Conservation (phyloP, 2,329 filamentous ascomycete species). For the Berkeleyomyces basicola region DNA sequence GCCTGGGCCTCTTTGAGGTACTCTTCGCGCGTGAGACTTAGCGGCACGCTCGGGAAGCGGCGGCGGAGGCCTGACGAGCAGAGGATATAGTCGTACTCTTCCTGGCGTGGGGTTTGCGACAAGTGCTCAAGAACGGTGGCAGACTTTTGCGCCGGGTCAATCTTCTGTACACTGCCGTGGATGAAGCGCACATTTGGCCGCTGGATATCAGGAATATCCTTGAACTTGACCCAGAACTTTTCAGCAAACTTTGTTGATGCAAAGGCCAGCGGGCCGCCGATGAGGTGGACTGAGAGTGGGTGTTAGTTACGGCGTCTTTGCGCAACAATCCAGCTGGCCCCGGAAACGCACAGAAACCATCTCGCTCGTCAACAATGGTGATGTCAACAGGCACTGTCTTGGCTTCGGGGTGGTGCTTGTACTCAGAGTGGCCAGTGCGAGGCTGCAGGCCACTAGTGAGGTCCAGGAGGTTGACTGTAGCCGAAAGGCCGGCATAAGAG, state of each 20-base stretch:
- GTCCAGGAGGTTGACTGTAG: constrained; percentile 50
- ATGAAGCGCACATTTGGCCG: constrained; percentile 44
- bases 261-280: constrained; percentile 58
- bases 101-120: constrained; percentile 26
- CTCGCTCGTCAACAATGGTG: constrained; percentile 61
- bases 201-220: constrained; percentile 49
- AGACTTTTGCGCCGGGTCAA: constrained; percentile 43
- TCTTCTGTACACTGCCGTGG: constrained; percentile 43
- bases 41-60: constrained; percentile 57
- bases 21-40: constrained; percentile 41
- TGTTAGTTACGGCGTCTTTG: constrained; percentile 2
- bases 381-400: constrained; percentile 45
- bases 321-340: neutral
- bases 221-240: constrained; percentile 54
- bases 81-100: constrained; percentile 59
- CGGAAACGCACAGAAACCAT: constrained; percentile 55
- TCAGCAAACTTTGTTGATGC: constrained; percentile 44
- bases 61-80: constrained; percentile 53
- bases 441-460: constrained; percentile 39
- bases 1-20: constrained; percentile 45
- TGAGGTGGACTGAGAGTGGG: constrained; percentile 46
- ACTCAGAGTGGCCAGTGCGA: constrained; percentile 26
- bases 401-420: constrained; percentile 25
- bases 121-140: constrained; percentile 37
- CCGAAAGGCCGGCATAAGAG: constrained; percentile 54